phyloP scores from a whole-genome alignment of 2,329 filamentous ascomycete species.

The Ceratocystiopsis sp. region DNA sequence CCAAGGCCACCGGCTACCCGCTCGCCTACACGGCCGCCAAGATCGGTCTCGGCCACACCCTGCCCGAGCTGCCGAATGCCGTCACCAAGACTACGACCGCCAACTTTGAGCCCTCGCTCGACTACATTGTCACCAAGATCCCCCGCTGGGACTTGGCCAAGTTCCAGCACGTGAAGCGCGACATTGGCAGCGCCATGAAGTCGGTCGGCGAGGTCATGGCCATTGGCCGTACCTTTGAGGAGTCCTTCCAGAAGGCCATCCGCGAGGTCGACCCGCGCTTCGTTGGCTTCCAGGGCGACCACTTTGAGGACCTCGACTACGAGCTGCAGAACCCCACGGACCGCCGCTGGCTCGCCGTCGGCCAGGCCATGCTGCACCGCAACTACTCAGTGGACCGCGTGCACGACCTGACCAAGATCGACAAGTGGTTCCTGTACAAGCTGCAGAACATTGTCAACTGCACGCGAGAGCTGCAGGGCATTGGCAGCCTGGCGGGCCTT shows the following conservation, averaged over 20 bases:
- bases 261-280: constrained; percentile 89
- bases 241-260: constrained; percentile 98
- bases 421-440: constrained; percentile 99
- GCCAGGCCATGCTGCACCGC: constrained; percentile 95
- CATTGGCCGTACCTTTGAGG: constrained; percentile 94
- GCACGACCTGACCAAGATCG: constrained; percentile 92
- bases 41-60: constrained; percentile 87
- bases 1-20: constrained; percentile 95
- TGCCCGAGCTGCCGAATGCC: constrained; percentile 91
- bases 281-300: constrained; percentile 84
- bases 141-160: constrained; percentile 96
- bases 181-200: constrained; percentile 98
- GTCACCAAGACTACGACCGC: constrained; percentile 97
- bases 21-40: constrained; percentile 95
- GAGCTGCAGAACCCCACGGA: constrained; percentile 87
- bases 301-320: constrained; percentile 84
- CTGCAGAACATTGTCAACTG: constrained; percentile 92
- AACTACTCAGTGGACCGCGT: constrained; percentile 84
- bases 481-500: constrained; percentile 66
- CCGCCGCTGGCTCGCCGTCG: constrained; percentile 90
- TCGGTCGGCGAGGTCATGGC: constrained; percentile 99
- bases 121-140: constrained; percentile 98
- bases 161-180: constrained; percentile 96
- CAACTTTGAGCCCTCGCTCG: constrained; percentile 93
- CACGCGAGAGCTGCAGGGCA: constrained; percentile 67